These are phyloP conservation scores for Sclerotinia glacialis DNA, from an alignment of 2,329 filamentous ascomycete genomes.

Conservation along the genomic window DNA sequence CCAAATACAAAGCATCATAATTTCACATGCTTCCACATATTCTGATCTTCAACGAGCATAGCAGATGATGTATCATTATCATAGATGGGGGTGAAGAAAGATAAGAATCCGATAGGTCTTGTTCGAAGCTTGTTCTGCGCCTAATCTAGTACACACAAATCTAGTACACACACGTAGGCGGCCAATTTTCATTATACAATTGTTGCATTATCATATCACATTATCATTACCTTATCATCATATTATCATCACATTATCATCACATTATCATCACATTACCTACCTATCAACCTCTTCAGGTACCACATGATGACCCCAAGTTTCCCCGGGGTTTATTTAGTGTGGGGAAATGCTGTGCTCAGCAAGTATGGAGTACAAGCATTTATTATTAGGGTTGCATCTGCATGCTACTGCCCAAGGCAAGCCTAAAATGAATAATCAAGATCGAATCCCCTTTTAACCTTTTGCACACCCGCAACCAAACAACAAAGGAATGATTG, in stretches of 20 bases:
- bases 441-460: background rate
- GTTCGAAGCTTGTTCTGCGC: background rate
- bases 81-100: no score
- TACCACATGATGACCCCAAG: slow-evolving; percentile 4
- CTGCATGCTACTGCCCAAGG: background rate
- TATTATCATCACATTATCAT: background rate
- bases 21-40: background rate
- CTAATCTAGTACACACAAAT: no score
- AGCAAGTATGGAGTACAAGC: background rate
- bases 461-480: slow-evolving; percentile 2
- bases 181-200: background rate
- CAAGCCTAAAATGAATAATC: background rate
- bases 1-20: background rate
- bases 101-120: background rate
- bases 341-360: slow-evolving; percentile 10
- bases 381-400: background rate
- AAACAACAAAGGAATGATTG: slow-evolving; percentile 10
- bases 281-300: no score
- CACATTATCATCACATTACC: no score
- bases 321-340: background rate
- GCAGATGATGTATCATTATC: slow-evolving; percentile 9
- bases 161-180: background rate
- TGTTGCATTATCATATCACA: background rate
- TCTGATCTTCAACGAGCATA: background rate
- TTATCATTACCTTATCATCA: no score